phyloP scores from a whole-genome alignment of 768 basidiomycete species.

The Tricholoma furcatifolium region DNA sequence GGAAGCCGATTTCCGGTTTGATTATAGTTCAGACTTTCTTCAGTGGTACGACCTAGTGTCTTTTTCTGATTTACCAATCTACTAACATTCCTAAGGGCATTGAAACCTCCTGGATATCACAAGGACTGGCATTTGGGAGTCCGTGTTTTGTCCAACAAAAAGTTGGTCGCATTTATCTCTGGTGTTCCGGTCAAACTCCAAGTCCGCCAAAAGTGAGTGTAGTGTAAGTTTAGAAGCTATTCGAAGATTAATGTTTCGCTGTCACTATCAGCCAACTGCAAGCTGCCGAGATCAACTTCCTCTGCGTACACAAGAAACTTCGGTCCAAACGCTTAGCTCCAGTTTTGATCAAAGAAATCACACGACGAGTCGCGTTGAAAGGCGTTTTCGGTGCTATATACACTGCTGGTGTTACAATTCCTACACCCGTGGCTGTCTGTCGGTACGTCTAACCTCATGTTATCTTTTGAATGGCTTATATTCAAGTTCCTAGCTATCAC shows the following conservation, averaged over 20 bases:
- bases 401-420: slow-evolving; percentile 90
- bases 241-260: too few relatives aligned
- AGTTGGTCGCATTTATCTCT: slow-evolving; percentile 96
- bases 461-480: slow-evolving; percentile 6
- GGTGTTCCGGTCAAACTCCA: slow-evolving; percentile 86
- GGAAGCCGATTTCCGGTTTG: slow-evolving; percentile 92
- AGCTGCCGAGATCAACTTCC: slow-evolving; percentile 93
- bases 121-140: slow-evolving; percentile 97
- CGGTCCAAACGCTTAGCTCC: slow-evolving; percentile 94
- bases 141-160: slow-evolving; percentile 87
- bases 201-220: slow-evolving; percentile 77
- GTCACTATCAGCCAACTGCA: slow-evolving; percentile 42
- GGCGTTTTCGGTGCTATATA: slow-evolving; percentile 97
- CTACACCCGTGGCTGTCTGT: slow-evolving; percentile 89
- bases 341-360: slow-evolving; percentile 96
- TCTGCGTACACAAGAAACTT: slow-evolving; percentile 96
- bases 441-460: slow-evolving; percentile 43
- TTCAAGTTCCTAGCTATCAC: slow-evolving; percentile 65
- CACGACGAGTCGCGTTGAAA: slow-evolving; percentile 84
- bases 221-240: too few relatives aligned
- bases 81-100: slow-evolving; percentile 60
- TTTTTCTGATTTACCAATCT: neutral
- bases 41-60: slow-evolving; percentile 59
- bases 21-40: slow-evolving; percentile 93
- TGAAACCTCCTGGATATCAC: slow-evolving; percentile 90